Evolutionary conservation across 495 filamentous ascomycete genomes (phyloP), one percentile per base, ranked within the genome.

Genomic region (Talaromyces wortmannii): DNA sequence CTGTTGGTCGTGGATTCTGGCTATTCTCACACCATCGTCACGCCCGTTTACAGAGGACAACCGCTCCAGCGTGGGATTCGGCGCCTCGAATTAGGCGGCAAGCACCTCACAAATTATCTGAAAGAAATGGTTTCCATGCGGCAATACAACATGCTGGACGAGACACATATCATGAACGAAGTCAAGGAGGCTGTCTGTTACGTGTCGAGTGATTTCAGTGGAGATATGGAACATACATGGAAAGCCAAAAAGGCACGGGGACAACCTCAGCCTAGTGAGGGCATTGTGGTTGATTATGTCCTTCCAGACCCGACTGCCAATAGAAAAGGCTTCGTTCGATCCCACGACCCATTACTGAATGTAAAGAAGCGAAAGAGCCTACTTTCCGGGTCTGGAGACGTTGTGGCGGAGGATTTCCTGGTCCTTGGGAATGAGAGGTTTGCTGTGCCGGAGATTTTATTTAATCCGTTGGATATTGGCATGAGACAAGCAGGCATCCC

Each of bases 401-500:
- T 79, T 5, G 76, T 83, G 1, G 71, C 76, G 2, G 94, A 97
- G 63, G 91, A 97, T 61, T 81, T 90, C 18, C 67, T 97, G 61
- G 90, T 92, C 0, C 71, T 97, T 17, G 84, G 89, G 3, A 97
- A 96, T 63, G 94, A 99, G 68, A 80, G 94, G 45, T 99, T 99
- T 64, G 76, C 82, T 13, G 88, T 96, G 0, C 92, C 94, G 2
- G 94, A 99, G 67, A 76, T 97, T 18, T 75, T 97, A 15, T 97
- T 97, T 65, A 85, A 78, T 23, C 92, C 94, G 0, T 77, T 76
- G 2, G 91, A 97, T 68, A 86, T 99, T 50, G 94, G 92, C 0
- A 79, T 97, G 74, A 83, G 83, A 46, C 88, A 95, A 61, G 87
- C 88, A 4, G 94, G 94, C 2, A 74, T 97, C 3, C 83, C 88